Evolutionary conservation across 228 moss, liverwort and hornwort species (phyloP), one percentile per base, ranked within the genome.

Genomic region (Sphagnum magellanicum): DNA sequence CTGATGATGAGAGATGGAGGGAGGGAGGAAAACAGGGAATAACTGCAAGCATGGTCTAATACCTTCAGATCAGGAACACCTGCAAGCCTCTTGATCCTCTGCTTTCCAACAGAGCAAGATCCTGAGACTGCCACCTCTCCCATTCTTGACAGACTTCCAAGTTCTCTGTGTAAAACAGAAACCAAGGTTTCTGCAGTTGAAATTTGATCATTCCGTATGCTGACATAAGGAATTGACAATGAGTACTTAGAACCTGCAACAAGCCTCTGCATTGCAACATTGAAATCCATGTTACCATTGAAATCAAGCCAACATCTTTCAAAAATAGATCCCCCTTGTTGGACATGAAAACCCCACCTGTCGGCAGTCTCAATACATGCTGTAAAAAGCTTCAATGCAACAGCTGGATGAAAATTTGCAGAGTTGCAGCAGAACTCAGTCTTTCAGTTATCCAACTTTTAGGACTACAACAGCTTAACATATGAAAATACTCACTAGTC

Each of bases 21-120:
- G 32, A 32, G 32, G 32, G 32, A 32, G 32, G 32, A 32, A 32
- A 32, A 32, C 32, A 32, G 32, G 32, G 32, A 32, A 32, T 32
- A 32, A 32, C 32, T 2, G 32, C 32, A 32, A 32, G 32, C 55
- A 55, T 67, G 70, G 62, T 69, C 49, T 13, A 50, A 79, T 70
- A 86, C 86, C 86, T 78, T 50, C 53, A 86, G 71, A 63, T 75
- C 69, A 63, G 73, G 68, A 32, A 82, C 64, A 77, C 73, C 79
- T 7, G 75, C 79, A 52, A 86, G 86, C 72, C 67, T 86, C 82
- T 77, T 86, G 59, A 86, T 78, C 59, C 73, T 79, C 60, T 82
- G 77, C 16, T 61, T 73, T 74, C 76, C 74, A n/a, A 82, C 74
- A 65, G 78, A 74, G 61, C 86, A 86, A 15, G 80, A 73, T 64